Percentiles rank a stretch among this genome's conserved stretches.
Conservation (phyloP, 495 filamentous ascomycete genomes). For the Penicillium pancosmium region DNA sequence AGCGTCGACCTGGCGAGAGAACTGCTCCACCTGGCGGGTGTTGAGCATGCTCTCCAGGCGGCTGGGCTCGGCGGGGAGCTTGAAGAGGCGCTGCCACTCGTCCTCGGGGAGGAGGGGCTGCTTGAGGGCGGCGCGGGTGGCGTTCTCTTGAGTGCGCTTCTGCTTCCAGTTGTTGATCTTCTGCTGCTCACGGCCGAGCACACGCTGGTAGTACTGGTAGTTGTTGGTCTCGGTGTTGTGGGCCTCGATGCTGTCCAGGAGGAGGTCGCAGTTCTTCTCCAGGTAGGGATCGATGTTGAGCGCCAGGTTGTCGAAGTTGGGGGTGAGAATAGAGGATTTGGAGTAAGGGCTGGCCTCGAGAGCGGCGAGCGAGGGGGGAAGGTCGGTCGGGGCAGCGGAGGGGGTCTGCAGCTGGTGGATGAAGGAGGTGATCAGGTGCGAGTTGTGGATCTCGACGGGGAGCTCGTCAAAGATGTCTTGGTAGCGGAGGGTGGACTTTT, state of each 20-base stretch:
- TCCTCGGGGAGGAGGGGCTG: slow-evolving; percentile 89
- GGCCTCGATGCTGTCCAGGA: slow-evolving; percentile 93
- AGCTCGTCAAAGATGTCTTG: slow-evolving; percentile 92
- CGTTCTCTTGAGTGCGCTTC: slow-evolving; percentile 95
- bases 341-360: slow-evolving; percentile 57
- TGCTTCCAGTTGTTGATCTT: slow-evolving; percentile 96
- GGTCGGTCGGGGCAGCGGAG: slow-evolving; percentile 60
- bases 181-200: slow-evolving; percentile 90
- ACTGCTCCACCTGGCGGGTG: slow-evolving; percentile 95
- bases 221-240: slow-evolving; percentile 99
- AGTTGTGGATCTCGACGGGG: slow-evolving; percentile 93
- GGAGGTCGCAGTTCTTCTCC: slow-evolving; percentile 96
- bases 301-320: slow-evolving; percentile 86
- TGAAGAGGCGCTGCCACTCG: slow-evolving; percentile 97
- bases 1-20: slow-evolving; percentile 95
- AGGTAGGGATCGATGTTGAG: slow-evolving; percentile 96
- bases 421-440: slow-evolving; percentile 92
- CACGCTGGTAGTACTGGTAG: slow-evolving; percentile 96
- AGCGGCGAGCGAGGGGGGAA: slow-evolving; percentile 76
- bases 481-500: slow-evolving; percentile 90
- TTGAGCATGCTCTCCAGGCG: slow-evolving; percentile 91
- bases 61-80: slow-evolving; percentile 91
- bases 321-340: slow-evolving; percentile 66
- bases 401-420: slow-evolving; percentile 80
- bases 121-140: slow-evolving; percentile 79